phyloP scores from a whole-genome alignment of 495 filamentous ascomycete genomes.

The Podospora anserina region DNA sequence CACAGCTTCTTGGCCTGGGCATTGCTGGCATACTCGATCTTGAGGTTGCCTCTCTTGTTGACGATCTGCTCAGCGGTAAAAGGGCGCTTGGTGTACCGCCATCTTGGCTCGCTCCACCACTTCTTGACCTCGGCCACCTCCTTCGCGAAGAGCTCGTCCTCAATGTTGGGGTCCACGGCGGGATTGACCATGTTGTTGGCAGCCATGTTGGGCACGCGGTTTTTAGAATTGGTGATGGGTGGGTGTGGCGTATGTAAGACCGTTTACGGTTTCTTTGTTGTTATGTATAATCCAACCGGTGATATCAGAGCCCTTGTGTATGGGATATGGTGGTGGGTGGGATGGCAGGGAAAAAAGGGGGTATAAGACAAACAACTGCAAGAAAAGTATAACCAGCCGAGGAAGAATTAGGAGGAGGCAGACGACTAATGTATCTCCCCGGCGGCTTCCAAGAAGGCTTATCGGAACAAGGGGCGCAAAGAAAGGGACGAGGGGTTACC shows the following conservation, averaged over 20 bases:
- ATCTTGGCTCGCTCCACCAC: conserved; percentile 92
- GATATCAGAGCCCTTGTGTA: conserved; percentile 1
- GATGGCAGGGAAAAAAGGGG: not conserved
- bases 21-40: conserved; percentile 89
- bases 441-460: not conserved
- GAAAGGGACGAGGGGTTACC: conserved; percentile 12
- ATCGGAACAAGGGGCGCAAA: conserved; percentile 9
- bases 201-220: conserved; percentile 46
- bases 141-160: conserved; percentile 73
- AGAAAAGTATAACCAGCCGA: conserved; percentile 21
- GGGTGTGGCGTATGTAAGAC: not conserved
- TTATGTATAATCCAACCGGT: not conserved
- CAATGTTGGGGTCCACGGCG: conserved; percentile 59
- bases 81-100: conserved; percentile 86
- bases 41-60: conserved; percentile 85
- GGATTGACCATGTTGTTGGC: conserved; percentile 53
- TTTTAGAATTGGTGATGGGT: not conserved
- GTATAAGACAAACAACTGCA: not conserved
- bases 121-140: conserved; percentile 85
- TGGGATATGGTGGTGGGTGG: not conserved
- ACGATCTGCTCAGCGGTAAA: conserved; percentile 98
- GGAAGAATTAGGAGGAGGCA: conserved; percentile 11
- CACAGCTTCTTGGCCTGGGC: conserved; percentile 89
- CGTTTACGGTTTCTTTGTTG: not conserved
- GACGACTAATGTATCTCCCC: not conserved